phyloP scores from a whole-genome alignment of 768 basidiomycete species.

The Coprinopsis marcescibilis region DNA sequence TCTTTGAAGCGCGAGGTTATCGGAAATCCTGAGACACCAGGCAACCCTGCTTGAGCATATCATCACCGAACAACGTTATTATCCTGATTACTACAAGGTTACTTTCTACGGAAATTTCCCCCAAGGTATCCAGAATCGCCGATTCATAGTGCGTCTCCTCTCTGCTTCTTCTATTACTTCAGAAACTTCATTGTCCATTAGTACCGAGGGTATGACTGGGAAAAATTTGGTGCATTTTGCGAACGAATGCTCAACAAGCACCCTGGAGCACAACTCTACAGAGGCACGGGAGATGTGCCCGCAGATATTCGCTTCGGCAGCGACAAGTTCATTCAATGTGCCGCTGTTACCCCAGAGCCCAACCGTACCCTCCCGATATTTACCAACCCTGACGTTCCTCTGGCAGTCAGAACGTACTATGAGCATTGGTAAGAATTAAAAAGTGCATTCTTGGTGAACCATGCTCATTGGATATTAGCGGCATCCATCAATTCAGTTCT shows the following conservation, averaged over 20 bases:
- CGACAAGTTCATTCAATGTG: slow-evolving; percentile 87
- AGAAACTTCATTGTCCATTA: slow-evolving; percentile 22
- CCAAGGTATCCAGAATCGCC: slow-evolving; percentile 76
- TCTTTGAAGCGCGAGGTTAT: slow-evolving; percentile 59
- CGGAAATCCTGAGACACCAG: slow-evolving; percentile 83
- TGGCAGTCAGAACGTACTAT: slow-evolving; percentile 78
- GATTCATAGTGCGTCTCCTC: slow-evolving; percentile 67
- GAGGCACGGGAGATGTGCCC: slow-evolving; percentile 66
- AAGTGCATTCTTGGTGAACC: not conserved
- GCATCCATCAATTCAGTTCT: slow-evolving; percentile 78
- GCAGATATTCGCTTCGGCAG: slow-evolving; percentile 74
- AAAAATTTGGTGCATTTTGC: slow-evolving; percentile 85
- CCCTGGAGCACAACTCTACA: slow-evolving; percentile 76
- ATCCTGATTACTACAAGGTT: slow-evolving; percentile 90
- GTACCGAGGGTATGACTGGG: slow-evolving; percentile 96
- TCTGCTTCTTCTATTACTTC: slow-evolving; percentile 2
- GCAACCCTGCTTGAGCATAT: slow-evolving; percentile 86
- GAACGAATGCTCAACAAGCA: slow-evolving; percentile 91
- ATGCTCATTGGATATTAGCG: slow-evolving; percentile 37
- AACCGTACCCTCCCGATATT: slow-evolving; percentile 74
- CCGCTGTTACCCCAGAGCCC: slow-evolving; percentile 79
- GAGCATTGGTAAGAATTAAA: slow-evolving; percentile 67
- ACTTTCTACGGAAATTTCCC: slow-evolving; percentile 93
- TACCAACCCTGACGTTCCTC: slow-evolving; percentile 76
- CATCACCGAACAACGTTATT: slow-evolving; percentile 74